Conservation (phyloP, 2,329 filamentous ascomycete species). For the Neofusicoccum umdonicola region DNA sequence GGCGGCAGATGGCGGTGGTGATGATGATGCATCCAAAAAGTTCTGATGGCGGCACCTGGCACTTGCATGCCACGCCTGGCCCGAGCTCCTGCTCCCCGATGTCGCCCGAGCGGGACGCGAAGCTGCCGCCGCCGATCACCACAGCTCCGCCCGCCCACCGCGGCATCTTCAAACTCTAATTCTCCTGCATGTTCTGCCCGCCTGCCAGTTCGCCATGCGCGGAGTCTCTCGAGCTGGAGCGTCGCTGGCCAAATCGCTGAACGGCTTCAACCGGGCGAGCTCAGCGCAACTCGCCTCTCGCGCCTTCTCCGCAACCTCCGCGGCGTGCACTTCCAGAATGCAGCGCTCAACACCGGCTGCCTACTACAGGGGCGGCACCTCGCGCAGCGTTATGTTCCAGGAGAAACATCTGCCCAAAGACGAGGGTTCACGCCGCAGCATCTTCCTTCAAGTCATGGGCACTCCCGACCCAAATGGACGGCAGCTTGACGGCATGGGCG, state of each 20-base stretch:
- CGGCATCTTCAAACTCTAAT: no score
- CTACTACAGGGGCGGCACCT: slow-evolving; percentile 69
- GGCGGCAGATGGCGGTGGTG: neutral
- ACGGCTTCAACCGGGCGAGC: neutral
- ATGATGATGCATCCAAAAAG: slow-evolving; percentile 14
- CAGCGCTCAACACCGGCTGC: slow-evolving; percentile 41
- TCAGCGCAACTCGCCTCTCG: neutral
- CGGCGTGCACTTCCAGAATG: neutral
- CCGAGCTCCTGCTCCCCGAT: slow-evolving; percentile 6
- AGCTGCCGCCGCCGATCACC: neutral
- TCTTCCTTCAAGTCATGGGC: slow-evolving; percentile 62
- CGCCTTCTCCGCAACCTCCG: neutral
- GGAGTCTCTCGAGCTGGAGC: neutral
- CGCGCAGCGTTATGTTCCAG: slow-evolving; percentile 62
- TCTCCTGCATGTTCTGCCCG: neutral
- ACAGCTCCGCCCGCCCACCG: no score
- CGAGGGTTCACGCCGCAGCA: slow-evolving; percentile 47
- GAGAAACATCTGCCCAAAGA: slow-evolving; percentile 51
- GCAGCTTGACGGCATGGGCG: slow-evolving; percentile 71
- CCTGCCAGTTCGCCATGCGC: neutral
- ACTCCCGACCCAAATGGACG: slow-evolving; percentile 65
- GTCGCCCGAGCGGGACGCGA: slow-evolving; percentile 5
- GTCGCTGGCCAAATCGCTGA: neutral
- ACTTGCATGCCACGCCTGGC: neutral
- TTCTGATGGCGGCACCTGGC: neutral